A percentile compares a stretch with the other conserved stretches of the same genome.
phyloP scores from a whole-genome alignment of 1,284 basidiomycete species.

The Entoloma clypeatum region DNA sequence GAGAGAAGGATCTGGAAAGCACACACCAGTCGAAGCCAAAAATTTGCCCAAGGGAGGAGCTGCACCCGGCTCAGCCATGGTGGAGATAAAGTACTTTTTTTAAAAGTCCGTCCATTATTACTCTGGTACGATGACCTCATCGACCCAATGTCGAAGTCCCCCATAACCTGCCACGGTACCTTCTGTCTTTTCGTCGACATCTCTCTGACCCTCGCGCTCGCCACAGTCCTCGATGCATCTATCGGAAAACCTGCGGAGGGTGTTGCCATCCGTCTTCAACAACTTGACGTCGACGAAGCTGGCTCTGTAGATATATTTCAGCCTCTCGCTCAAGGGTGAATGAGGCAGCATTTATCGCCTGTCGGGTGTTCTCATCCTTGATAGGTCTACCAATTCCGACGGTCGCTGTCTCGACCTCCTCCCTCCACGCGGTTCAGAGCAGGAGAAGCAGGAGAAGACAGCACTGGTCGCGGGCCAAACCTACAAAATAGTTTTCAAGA shows the following conservation, averaged over 20 bases:
- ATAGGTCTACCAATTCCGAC: conserved; percentile 74
- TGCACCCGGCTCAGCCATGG: conserved; percentile 32
- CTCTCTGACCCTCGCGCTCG: conserved; percentile 3
- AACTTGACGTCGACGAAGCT: conserved; percentile 33
- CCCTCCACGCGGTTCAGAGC: conserved; percentile 44
- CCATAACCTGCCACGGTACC: conserved; percentile 87
- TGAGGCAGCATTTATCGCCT: conserved; percentile 4
- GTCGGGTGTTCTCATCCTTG: conserved; percentile 5
- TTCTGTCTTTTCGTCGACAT: neutral
- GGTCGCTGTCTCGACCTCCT: conserved; percentile 77
- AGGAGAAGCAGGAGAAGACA: conserved; percentile 39
- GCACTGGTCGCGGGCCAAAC: conserved; percentile 48
- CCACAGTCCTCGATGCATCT: conserved; percentile 79
- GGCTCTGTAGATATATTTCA: conserved; percentile 40
- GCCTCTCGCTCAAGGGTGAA: conserved; percentile 59
- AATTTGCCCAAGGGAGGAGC: conserved; percentile 80
- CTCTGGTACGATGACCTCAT: conserved; percentile 16
- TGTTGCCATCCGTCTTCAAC: conserved; percentile 59
- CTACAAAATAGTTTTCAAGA: conserved; percentile 86
- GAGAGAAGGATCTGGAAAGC: neutral
- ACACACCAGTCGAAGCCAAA: conserved; percentile 83
- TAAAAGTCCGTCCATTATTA: conserved; percentile 24
- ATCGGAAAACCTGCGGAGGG: conserved; percentile 76
- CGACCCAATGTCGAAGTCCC: conserved; percentile 57
- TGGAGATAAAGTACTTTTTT: conserved; percentile 20